Evolutionary conservation across 129 eudicot species (phyloP).

Genomic region (Tanacetum coccineum): DNA sequence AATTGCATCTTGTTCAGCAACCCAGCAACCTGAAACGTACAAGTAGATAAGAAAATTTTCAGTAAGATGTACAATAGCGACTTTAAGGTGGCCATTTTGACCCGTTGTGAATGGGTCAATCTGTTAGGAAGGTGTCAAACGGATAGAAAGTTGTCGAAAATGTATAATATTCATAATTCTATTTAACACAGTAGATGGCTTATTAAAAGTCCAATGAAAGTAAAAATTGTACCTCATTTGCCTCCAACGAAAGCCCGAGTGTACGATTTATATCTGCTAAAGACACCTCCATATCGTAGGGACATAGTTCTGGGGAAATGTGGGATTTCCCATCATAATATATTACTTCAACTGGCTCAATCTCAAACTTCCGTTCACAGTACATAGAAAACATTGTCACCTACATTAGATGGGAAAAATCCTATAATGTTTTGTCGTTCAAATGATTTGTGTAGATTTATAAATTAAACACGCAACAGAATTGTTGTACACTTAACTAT

Average conservation of each 20-base stretch:
- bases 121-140: too few relatives aligned
- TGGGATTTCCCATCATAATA: constrained; percentile 60
- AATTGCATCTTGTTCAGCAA: constrained; percentile 39
- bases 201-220: too few relatives aligned
- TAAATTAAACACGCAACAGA: neutral
- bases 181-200: too few relatives aligned
- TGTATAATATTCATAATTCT: too few relatives aligned
- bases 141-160: too few relatives aligned
- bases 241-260: constrained; percentile 64
- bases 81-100: too few relatives aligned
- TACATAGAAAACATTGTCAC: constrained; percentile 88
- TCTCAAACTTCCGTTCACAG: constrained; percentile 78
- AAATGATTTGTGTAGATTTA: neutral
- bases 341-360: constrained; percentile 84
- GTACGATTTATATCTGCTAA: constrained; percentile 52
- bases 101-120: too few relatives aligned
- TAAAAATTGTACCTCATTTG: constrained; percentile 63
- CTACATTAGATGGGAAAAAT: constrained; percentile 34
- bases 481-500: constrained; percentile 42
- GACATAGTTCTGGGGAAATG: constrained; percentile 65
- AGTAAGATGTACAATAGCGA: too few relatives aligned
- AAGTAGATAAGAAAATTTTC: too few relatives aligned
- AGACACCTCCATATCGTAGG: constrained; percentile 74
- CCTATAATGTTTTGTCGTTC: constrained; percentile 8
- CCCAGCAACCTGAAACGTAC: constrained; percentile 12